phyloP scores from a whole-genome alignment of 1,284 basidiomycete species.

The Sanghuangporus baumii region DNA sequence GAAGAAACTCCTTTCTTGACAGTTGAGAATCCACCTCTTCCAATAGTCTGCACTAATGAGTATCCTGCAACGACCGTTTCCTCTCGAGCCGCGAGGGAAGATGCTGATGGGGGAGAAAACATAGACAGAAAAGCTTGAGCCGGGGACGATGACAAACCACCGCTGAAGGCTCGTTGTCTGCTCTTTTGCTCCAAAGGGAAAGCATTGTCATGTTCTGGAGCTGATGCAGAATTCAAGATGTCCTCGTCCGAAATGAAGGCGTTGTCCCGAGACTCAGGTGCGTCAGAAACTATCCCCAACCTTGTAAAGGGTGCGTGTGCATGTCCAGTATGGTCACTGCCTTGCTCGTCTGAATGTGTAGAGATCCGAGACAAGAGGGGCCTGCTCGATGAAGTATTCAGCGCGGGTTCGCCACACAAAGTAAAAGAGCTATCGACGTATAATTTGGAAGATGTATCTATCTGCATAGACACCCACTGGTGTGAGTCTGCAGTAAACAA shows the following conservation, averaged over 20 bases:
- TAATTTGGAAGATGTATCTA: conserved; percentile 3
- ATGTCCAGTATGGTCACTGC: background rate
- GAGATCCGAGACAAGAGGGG: conserved; percentile 7
- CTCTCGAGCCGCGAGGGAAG: conserved; percentile 43
- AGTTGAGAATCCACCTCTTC: conserved; percentile 82
- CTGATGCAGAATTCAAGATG: conserved; percentile 14
- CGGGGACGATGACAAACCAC: conserved; percentile 51
- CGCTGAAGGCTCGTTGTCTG: background rate
- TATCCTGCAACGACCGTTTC: conserved; percentile 64
- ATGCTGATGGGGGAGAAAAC: conserved; percentile 42
- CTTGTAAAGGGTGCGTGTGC: background rate
- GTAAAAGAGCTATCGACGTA: conserved; percentile 3
- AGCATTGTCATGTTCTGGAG: conserved; percentile 10
- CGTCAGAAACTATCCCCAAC: conserved; percentile 7
- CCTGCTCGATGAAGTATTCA: conserved; percentile 9
- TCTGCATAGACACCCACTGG: conserved; percentile 7
- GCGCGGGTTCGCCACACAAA: conserved; percentile 9
- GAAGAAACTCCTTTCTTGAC: conserved; percentile 69
- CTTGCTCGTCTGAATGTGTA: background rate
- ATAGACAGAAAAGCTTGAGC: conserved; percentile 75
- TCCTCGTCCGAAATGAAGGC: background rate
- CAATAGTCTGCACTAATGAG: conserved; percentile 73
- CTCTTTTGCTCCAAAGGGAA: background rate
- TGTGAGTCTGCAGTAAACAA: background rate
- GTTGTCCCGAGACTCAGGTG: background rate